Evolutionary conservation across 2,329 filamentous ascomycete genomes (phyloP).

Genomic region (Fusarium anguioides): DNA sequence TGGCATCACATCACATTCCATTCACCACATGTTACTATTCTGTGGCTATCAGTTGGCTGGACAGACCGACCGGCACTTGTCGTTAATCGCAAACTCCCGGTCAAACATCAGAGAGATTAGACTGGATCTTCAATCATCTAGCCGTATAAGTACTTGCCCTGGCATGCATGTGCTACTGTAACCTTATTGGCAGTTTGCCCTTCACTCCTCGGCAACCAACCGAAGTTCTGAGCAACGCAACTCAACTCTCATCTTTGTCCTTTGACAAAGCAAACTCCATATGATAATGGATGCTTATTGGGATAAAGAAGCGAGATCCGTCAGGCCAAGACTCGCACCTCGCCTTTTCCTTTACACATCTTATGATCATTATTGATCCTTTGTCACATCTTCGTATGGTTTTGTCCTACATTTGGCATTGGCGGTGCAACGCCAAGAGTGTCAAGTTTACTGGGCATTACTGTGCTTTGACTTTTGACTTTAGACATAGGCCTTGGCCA

Average conservation of each 20-base stretch:
- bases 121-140: conserved; percentile 22
- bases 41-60: not conserved
- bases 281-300: conserved; percentile 19
- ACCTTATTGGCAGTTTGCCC: conserved; percentile 28
- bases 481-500: not conserved
- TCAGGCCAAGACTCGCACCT: conserved; percentile 27
- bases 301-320: conserved; percentile 30
- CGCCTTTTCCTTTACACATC: not conserved
- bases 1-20: not conserved
- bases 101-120: no score
- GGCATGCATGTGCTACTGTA: conserved; percentile 32
- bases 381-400: conserved; percentile 25
- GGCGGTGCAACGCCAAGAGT: conserved; percentile 34
- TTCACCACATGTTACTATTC: no score
- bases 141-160: conserved; percentile 5
- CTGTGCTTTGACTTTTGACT: conserved; percentile 13
- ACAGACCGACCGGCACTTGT: not conserved
- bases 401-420: conserved; percentile 37
- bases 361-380: conserved; percentile 15
- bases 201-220: conserved; percentile 18
- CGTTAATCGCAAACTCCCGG: not conserved
- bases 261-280: not conserved
- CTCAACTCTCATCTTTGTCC: conserved; percentile 9
- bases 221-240: conserved; percentile 23
- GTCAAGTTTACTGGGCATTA: conserved; percentile 30